phyloP scores from a whole-genome alignment of 2,329 filamentous ascomycete species.

The Penicillium brasilianum region DNA sequence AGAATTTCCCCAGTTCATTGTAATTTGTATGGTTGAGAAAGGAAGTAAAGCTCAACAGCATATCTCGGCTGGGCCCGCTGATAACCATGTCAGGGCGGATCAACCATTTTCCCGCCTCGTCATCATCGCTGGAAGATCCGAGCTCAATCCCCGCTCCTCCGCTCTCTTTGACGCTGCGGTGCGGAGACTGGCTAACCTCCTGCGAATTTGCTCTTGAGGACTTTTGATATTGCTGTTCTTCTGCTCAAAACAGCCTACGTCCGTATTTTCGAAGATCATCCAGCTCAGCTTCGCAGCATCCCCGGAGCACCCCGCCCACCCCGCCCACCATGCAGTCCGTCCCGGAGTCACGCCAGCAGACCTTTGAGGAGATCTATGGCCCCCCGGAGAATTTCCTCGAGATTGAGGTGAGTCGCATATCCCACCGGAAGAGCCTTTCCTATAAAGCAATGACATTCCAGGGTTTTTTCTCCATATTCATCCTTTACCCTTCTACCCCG shows the following conservation, averaged over 20 bases:
- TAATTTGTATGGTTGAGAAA: neutral
- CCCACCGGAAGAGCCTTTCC: neutral
- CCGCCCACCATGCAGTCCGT: conserved; percentile 63
- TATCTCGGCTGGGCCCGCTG: neutral
- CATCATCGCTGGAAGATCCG: conserved; percentile 18
- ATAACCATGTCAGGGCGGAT: conserved; percentile 21
- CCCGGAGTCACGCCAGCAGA: conserved; percentile 79
- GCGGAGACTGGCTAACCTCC: conserved; percentile 1
- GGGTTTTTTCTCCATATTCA: neutral
- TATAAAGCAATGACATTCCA: neutral
- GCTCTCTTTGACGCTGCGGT: conserved; percentile 8
- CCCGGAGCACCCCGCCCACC: conserved; percentile 12
- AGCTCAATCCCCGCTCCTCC: conserved; percentile 12
- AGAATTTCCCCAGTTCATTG: neutral
- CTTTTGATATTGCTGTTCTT: neutral
- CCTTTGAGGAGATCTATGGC: conserved; percentile 98
- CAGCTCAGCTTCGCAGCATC: neutral
- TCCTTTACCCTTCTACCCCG: neutral
- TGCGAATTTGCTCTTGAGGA: neutral
- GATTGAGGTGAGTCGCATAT: conserved; percentile 73
- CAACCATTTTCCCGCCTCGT: conserved; percentile 21
- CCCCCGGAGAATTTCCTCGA: conserved; percentile 98
- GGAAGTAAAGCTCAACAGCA: too few relatives aligned
- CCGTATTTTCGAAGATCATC: neutral
- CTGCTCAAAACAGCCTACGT: neutral